Base-by-base conservation (phyloP, 2,329 filamentous ascomycete genomes). In the Neonectria sp. region DNA sequence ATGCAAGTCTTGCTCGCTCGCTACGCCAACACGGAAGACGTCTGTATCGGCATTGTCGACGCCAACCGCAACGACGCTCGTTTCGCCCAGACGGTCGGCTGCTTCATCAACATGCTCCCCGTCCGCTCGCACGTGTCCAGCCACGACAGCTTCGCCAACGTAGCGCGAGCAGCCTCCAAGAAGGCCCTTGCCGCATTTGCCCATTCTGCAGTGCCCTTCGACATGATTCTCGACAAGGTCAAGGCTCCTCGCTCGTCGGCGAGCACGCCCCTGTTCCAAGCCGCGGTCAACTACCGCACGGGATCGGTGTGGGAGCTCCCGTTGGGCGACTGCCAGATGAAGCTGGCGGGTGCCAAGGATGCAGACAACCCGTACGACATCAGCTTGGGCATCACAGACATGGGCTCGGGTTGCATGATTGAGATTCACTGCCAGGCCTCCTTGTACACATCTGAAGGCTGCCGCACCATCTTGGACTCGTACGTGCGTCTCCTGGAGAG, bases 1-100 rank as follows among this genome's bases (percentile, higher is more conserved):
- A 79, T 86, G 61, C 72, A 82, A 21, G 72, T 78, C 0, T 63
- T 86, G 33, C 53, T 71, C 25, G 55, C 63, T n/a, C 69, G 67
- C 29, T 69, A 69, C 31, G 56, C 65, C 40, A 65, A 71, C n/a
- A 75, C 78, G 1, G 77, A 82, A 2, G 79, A 84, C 24, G 60
- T 88, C 45, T 79, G 76, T 59, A 83, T 87, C 60, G 86, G 85
- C 13, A 76, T 86, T 13, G 80, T 82, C 0, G 84, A 86, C 69
- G 69, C 70, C 48, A 73, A 72, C 60, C 74, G 75, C 52, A 56
- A 62, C n/a, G 65, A 72, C 35, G 48, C 48, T 24, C 59, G 65
- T n/a, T 69, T 69, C n/a, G 55, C 68, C 12, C 64, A 73, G 4
- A 84, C 75, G 11, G 68, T 86, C 21, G 85, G 85, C 3, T 75